Percentiles rank a stretch among this genome's conserved stretches.
Evolutionary conservation across 139 green algal species (phyloP).

Genomic region (Auxenochlorella pyrenoidosa): DNA sequence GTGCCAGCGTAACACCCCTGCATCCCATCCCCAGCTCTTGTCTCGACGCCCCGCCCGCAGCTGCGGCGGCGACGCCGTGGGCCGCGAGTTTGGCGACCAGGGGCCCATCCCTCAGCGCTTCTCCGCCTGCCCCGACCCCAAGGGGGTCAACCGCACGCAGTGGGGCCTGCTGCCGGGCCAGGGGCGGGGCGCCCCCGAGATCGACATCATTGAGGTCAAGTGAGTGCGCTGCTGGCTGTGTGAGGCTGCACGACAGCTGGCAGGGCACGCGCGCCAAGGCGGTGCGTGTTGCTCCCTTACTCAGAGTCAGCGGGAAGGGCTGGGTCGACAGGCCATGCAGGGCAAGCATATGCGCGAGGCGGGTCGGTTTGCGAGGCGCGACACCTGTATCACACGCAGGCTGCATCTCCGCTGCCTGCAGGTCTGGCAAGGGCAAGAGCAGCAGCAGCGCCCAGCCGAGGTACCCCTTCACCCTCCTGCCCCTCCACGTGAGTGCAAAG

Average conservation of each 20-base stretch:
- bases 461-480: constrained; percentile 4
- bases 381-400: too few relatives aligned
- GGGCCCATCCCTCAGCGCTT: neutral
- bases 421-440: neutral
- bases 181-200: constrained; percentile 57
- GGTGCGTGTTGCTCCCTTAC: too few relatives aligned
- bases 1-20: too few relatives aligned
- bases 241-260: too few relatives aligned
- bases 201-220: constrained; percentile 63
- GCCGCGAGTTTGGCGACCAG: neutral
- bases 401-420: neutral
- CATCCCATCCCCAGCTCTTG: too few relatives aligned
- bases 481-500: neutral
- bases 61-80: constrained; percentile 18
- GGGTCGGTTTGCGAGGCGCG: too few relatives aligned
- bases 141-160: neutral
- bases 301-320: too few relatives aligned
- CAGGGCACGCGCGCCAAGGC: too few relatives aligned
- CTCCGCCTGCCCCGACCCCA: constrained; percentile 28
- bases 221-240: neutral
- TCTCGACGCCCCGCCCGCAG: neutral
- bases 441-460: neutral
- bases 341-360: too few relatives aligned
- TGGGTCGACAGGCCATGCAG: too few relatives aligned
- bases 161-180: constrained; percentile 27